Percentiles rank a stretch among this genome's conserved stretches.
These are phyloP conservation scores for Pachysolen tannophilus DNA, from an alignment of 805 yeast species.

Conservation along the genomic window DNA sequence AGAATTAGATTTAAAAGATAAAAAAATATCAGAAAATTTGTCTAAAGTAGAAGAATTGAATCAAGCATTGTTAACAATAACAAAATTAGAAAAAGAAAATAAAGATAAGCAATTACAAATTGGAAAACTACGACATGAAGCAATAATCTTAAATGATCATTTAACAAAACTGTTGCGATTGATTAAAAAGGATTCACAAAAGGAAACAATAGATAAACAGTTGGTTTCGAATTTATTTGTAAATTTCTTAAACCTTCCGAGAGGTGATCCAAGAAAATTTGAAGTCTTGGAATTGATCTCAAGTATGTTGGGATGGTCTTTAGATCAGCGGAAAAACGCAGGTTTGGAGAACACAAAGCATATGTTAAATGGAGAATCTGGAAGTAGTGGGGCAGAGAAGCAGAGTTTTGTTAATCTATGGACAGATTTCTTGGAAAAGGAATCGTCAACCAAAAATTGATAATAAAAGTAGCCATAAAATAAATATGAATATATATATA, in stretches of 20 bases:
- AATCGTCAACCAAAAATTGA: conserved; percentile 37
- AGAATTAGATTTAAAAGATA: conserved; percentile 9
- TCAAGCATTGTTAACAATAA: conserved; percentile 16
- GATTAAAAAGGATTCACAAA: conserved; percentile 68
- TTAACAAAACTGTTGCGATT: conserved; percentile 85
- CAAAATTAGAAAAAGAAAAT: conserved; percentile 42
- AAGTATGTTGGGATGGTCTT: conserved; percentile 84
- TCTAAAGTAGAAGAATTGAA: conserved; percentile 17
- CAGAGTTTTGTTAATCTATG: conserved; percentile 63
- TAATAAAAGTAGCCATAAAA: no score
- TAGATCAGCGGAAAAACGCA: conserved; percentile 64
- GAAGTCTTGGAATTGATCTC: conserved; percentile 84
- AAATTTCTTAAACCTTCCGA: conserved; percentile 77
- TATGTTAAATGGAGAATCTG: conserved; percentile 13
- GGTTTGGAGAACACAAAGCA: conserved; percentile 39
- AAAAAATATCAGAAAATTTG: conserved; percentile 21
- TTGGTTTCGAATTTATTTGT: conserved; percentile 79
- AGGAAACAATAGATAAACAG: conserved; percentile 80
- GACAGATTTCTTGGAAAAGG: conserved; percentile 76
- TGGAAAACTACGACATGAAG: conserved; percentile 92
- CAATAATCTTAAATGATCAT: conserved; percentile 89
- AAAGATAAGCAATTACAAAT: conserved; percentile 70
- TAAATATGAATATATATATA: no score
- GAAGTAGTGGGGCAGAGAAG: conserved; percentile 23
- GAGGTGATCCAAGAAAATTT: conserved; percentile 92